These are phyloP conservation scores for Lachnellula hyalina DNA, from an alignment of 2,329 filamentous ascomycete species.

Conservation along the genomic window DNA sequence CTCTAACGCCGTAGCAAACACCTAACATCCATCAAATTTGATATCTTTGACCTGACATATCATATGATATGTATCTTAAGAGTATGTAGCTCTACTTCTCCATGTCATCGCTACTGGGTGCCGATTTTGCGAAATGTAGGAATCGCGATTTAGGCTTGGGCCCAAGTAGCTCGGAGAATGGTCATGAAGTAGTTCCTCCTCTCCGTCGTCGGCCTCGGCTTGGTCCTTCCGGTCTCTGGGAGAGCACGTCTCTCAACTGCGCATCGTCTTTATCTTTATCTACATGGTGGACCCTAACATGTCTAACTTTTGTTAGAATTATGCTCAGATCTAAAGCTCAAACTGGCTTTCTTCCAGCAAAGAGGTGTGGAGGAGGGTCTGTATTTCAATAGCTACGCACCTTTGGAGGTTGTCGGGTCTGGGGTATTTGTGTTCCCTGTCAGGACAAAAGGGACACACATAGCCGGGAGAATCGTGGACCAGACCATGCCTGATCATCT, in stretches of 20 bases:
- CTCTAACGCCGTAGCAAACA: background rate
- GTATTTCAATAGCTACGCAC: conserved; percentile 65
- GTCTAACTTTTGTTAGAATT: conserved; percentile 45
- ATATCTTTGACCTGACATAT: background rate
- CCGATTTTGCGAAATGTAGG: background rate
- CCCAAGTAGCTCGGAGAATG: background rate
- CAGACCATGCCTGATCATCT: conserved; percentile 72
- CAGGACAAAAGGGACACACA: conserved; percentile 91
- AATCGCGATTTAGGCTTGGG: background rate
- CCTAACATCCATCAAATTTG: background rate
- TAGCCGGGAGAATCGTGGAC: conserved; percentile 95
- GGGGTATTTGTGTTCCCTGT: conserved; percentile 90
- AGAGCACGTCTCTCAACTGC: conserved; percentile 72
- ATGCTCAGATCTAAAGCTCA: background rate
- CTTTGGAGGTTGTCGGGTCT: conserved; percentile 93
- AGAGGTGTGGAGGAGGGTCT: conserved; percentile 1
- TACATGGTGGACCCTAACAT: conserved; percentile 86
- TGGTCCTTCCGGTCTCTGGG: conserved; percentile 79
- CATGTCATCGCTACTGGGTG: background rate
- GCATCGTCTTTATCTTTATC: conserved; percentile 89
- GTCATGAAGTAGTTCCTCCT: conserved; percentile 22
- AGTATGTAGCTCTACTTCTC: background rate
- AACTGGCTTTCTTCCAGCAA: conserved; percentile 32
- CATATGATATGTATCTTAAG: background rate
- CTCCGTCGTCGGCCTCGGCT: conserved; percentile 52